phyloP scores from a whole-genome alignment of 495 filamentous ascomycete genomes.

The Ascodesmis nigricans region DNA sequence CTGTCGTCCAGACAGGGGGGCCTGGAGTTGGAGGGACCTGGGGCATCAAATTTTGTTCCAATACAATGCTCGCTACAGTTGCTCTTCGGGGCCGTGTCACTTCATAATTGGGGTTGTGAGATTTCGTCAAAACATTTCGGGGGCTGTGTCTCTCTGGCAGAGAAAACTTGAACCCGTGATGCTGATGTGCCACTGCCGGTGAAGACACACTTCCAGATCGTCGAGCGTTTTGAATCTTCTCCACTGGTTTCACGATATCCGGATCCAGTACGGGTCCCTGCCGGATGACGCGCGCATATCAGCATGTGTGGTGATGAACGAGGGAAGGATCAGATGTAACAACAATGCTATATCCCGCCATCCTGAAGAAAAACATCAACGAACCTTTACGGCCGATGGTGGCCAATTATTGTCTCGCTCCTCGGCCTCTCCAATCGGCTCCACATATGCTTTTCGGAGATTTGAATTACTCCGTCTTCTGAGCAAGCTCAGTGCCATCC shows the following conservation, averaged over 20 bases:
- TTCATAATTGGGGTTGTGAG: conserved; percentile 7
- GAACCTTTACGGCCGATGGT: conserved; percentile 15
- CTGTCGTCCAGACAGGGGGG: conserved; percentile 14
- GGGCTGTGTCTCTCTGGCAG: conserved; percentile 9
- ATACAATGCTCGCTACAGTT: conserved; percentile 15
- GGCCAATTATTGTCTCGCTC: conserved; percentile 9
- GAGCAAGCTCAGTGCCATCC: conserved; percentile 16
- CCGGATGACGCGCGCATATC: too few species aligned
- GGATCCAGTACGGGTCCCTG: conserved; percentile 19
- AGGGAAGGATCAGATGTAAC: too few species aligned
- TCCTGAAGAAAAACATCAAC: conserved; percentile 1
- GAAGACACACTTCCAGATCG: too few species aligned
- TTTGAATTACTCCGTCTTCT: conserved; percentile 17
- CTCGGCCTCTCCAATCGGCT: conserved; percentile 15
- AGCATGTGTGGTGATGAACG: too few species aligned
- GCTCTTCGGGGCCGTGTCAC: conserved; percentile 12
- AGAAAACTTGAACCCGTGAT: conserved; percentile 17
- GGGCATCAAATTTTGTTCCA: conserved; percentile 4
- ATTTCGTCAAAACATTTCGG: conserved; percentile 14
- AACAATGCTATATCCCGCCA: too few species aligned
- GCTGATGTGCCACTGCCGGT: too few species aligned
- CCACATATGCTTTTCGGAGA: conserved; percentile 18
- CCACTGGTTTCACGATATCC: conserved; percentile 17
- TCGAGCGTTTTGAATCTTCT: too few species aligned
- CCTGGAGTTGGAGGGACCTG: conserved; percentile 9